A percentile compares a stretch with the other conserved stretches of the same genome.
These are phyloP conservation scores for Citrus australasica DNA, from an alignment of 345 rosid species.

Conservation along the genomic window DNA sequence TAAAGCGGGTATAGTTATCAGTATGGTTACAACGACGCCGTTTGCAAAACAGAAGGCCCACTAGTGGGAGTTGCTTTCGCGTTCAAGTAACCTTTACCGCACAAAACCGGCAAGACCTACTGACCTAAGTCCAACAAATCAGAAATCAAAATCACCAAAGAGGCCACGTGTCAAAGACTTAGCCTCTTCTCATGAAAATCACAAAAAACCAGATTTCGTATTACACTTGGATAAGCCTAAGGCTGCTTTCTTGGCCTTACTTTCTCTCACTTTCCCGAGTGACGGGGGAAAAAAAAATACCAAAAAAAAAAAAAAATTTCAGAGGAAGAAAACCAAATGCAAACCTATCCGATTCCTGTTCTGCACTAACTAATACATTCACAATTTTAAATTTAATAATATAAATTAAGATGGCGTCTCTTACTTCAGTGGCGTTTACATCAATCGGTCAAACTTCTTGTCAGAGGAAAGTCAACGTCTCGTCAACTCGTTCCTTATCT, in stretches of 20 bases:
- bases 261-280: constrained; percentile 23
- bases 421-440: constrained; percentile 66
- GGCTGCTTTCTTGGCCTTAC: constrained; percentile 12
- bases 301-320: neutral
- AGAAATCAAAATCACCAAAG: neutral
- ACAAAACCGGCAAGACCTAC: neutral
- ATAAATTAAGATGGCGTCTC: constrained; percentile 49
- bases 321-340: neutral
- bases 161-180: constrained; percentile 29
- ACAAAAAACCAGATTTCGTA: constrained; percentile 6
- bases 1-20: too few species aligned
- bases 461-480: constrained; percentile 31
- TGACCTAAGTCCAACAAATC: neutral
- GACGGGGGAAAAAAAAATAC: neutral
- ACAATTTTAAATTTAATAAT: neutral
- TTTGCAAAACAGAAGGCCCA: neutral
- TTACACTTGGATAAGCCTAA: constrained; percentile 1
- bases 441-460: constrained; percentile 47
- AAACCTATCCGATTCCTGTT: neutral
- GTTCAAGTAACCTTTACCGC: constrained; percentile 8
- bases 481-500: constrained; percentile 31
- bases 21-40: neutral
- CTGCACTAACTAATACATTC: neutral
- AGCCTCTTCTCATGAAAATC: constrained; percentile 14
- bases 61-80: neutral